Evolutionary conservation across 2,329 filamentous ascomycete species (phyloP).

Genomic region (Macrophomina pseudophaseolina): DNA sequence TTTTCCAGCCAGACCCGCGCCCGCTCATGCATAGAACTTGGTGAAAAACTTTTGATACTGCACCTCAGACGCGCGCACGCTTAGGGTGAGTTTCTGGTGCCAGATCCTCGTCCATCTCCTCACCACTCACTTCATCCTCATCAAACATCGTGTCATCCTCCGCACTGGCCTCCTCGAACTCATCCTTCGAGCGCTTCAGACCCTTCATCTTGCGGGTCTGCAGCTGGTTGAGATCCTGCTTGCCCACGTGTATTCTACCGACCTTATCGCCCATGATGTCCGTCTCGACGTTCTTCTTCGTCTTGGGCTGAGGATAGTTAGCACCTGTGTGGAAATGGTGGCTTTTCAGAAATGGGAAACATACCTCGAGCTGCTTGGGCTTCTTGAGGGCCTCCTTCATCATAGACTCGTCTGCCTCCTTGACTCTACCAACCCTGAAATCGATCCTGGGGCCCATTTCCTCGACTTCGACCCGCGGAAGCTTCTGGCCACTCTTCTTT

Average conservation of each 20-base stretch:
- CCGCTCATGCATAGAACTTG: constrained; percentile 25
- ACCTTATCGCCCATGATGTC: constrained; percentile 96
- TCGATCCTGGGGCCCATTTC: constrained; percentile 96
- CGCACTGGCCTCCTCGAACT: constrained; percentile 61
- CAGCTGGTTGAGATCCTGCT: constrained; percentile 83
- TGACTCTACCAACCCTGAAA: constrained; percentile 80
- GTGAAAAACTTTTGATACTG: constrained; percentile 18
- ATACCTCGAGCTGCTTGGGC: constrained; percentile 72
- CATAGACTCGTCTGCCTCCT: constrained; percentile 76
- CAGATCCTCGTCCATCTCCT: constrained; percentile 32
- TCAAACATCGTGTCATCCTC: constrained; percentile 32
- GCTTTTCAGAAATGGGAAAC: background rate
- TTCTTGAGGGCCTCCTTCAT: constrained; percentile 92
- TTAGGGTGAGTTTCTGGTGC: constrained; percentile 22
- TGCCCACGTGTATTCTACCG: constrained; percentile 87
- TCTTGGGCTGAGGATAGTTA: constrained; percentile 52
- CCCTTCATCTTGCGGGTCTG: constrained; percentile 99
- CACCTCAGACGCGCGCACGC: constrained; percentile 23
- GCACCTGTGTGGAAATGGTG: background rate
- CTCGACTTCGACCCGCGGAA: constrained; percentile 90
- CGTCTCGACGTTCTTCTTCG: constrained; percentile 96
- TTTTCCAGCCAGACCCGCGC: constrained; percentile 27
- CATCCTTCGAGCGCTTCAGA: constrained; percentile 78
- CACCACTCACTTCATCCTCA: constrained; percentile 43
- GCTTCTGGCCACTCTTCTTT: constrained; percentile 81